phyloP scores from a whole-genome alignment of 2,329 filamentous ascomycete genomes.

The Fusarium hainanense region DNA sequence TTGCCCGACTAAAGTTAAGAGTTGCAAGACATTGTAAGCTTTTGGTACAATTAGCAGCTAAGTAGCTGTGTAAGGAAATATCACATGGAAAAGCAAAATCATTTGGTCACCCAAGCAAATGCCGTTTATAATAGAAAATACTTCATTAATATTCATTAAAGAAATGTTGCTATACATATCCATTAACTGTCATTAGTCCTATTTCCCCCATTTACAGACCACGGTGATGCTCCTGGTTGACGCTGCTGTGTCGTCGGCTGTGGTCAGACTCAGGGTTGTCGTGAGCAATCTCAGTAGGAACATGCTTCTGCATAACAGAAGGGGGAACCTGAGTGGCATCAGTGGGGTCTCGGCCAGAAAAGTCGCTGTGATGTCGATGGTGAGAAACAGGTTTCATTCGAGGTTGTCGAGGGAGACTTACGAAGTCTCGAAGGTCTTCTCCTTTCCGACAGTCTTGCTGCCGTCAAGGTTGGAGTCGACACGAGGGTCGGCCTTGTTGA shows the following conservation, averaged over 20 bases:
- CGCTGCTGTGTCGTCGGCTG: constrained; percentile 59
- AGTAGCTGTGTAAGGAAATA: background rate
- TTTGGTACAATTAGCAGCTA: background rate
- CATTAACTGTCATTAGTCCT: constrained; percentile 19
- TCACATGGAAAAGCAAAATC: background rate
- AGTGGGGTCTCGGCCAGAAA: constrained; percentile 57
- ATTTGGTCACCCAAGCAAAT: background rate
- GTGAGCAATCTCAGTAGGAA: constrained; percentile 60
- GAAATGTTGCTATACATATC: constrained; percentile 37
- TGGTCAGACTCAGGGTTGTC: constrained; percentile 57
- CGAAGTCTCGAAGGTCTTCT: constrained; percentile 59
- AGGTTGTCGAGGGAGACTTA: constrained; percentile 46
- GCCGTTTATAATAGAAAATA: background rate
- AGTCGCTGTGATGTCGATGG: constrained; percentile 24
- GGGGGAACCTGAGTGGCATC: constrained; percentile 69
- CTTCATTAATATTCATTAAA: constrained; percentile 32
- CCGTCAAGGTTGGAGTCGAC: constrained; percentile 64
- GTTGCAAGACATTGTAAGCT: background rate
- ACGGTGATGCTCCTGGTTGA: constrained; percentile 61
- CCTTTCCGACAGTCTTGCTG: constrained; percentile 59
- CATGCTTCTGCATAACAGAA: constrained; percentile 60
- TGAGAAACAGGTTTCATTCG: constrained; percentile 24
- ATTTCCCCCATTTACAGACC: constrained; percentile 54
- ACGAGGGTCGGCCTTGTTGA: constrained; percentile 65
- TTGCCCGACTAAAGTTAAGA: background rate